Evolutionary conservation across 495 filamentous ascomycete species (phyloP).

Genomic region (Glonium stellatum): DNA sequence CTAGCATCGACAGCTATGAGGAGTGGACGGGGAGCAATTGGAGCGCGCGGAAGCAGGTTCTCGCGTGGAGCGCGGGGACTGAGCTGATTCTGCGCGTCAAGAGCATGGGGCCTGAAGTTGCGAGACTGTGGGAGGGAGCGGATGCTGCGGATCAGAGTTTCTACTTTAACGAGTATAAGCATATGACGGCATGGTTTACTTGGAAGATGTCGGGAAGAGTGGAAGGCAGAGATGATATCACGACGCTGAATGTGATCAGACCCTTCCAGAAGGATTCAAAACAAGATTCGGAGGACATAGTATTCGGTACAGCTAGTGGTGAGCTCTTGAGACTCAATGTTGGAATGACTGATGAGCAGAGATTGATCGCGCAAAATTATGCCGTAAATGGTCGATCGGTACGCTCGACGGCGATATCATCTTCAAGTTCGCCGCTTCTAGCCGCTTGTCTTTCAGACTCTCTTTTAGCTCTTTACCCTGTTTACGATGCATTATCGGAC

Average conservation of each 20-base stretch:
- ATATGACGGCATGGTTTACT: conserved; percentile 40
- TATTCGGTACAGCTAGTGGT: conserved; percentile 45
- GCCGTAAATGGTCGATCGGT: conserved; percentile 14
- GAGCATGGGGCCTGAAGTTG: conserved; percentile 12
- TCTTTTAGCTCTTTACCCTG: conserved; percentile 37
- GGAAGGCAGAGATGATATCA: conserved; percentile 60
- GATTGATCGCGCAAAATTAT: conserved; percentile 18
- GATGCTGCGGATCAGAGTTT: background rate
- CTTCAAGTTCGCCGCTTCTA: conserved; percentile 24
- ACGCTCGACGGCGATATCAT: conserved; percentile 20
- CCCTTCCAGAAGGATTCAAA: conserved; percentile 35
- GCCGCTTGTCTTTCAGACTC: conserved; percentile 29
- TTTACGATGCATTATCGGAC: conserved; percentile 26
- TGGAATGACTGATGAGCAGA: conserved; percentile 7
- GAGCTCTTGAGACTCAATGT: conserved; percentile 32
- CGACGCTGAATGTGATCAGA: conserved; percentile 47
- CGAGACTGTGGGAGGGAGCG: conserved; percentile 16
- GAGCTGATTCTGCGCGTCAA: conserved; percentile 47
- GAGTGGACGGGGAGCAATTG: conserved; percentile 46
- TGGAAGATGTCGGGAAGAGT: conserved; percentile 46
- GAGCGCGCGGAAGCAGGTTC: conserved; percentile 49
- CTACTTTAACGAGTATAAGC: conserved; percentile 26
- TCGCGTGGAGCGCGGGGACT: conserved; percentile 58
- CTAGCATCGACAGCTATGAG: conserved; percentile 57
- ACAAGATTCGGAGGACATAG: conserved; percentile 36